Base-by-base conservation (phyloP, 306 rosid genomes). In the Trifolium fragiferum region DNA sequence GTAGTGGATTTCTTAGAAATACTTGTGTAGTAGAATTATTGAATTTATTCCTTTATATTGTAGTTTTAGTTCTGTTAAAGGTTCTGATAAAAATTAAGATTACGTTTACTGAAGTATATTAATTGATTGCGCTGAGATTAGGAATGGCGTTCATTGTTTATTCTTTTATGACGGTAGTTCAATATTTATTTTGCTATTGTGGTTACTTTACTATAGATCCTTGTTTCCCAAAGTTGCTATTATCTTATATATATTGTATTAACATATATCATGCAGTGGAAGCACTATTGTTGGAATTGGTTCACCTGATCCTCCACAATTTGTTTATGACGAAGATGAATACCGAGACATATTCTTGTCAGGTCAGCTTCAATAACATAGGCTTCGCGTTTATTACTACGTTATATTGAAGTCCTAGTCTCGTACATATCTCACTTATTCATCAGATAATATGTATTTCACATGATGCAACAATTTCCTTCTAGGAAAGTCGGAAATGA, bases 221-320 rank as follows among this genome's bases (percentile, higher is more conserved):
- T 47, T 30, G 44, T 55, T 44, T 53, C 65, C 30, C 27, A 69
- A 69, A 35, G 55, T 47, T 63, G 30, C 49, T 44, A 20, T 74
- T 21, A 40, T 79, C 68, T 73, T 60, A 68, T 25, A 13, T 76
- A 5, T 53, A 58, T 62, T 80, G 72, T 66, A 79, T 81, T 59
- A 78, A 70, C 69, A 43, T 77, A 41, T 57, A 65, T 84, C 78
- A 70, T 87, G 85, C 92, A 91, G 98, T 80, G 98, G 98, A 84
- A 94, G 98, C 86, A 94, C 98, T 53, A 94, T 94, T 47, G 97
- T 94, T 61, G 98, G 97, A 37, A 78, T 94, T 81, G 98, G 98
- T 78, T 91, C 92, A 14, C 96, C 97, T 27, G 96, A 94, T 85
- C 98, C 98, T 81, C 98, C 98, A 40, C 93, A 90, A 58, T 94